Base-by-base conservation (phyloP, 441 rosid species). In the Bocquillonia castaneifolia region DNA sequence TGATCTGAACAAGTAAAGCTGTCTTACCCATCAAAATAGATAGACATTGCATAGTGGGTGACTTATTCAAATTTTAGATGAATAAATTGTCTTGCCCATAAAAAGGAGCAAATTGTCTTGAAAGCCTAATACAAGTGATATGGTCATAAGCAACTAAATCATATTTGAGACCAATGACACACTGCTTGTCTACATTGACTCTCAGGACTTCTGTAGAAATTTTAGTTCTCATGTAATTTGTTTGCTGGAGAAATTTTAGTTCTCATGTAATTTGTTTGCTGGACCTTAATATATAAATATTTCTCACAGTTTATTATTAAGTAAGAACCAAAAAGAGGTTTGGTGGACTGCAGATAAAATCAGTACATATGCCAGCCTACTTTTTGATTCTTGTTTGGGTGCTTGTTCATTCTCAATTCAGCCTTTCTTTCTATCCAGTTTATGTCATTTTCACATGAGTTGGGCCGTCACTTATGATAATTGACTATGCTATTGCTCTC, bases 171-270 rank as follows among this genome's bases (percentile, higher is more conserved):
- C 61, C 14, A 0, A 22, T 64, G n/a, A n/a, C 8, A 18, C 14
- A 26, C 3, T 50, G 52, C 10, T 53, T 53, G 20, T 2, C 15
- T 31, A 20, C 3, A 6, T 48, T 22, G 14, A 59, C 31, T 48
- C 47, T 3, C 17, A 56, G 20, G 40, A 56, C 23, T 1, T 64
- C 7, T 22, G 8, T 50, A 51, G 47, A 64, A 36, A 5, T 14
- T 63, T 61, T 18, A 20, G 47, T 59, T 47, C 48, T 63, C 12
- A 3, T 45, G 10, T 31, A 47, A 63, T 47, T 63, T 63, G 18
- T 63, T 63, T 44, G 23, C 52, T 62, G 66, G n/a, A n/a, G n/a
- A n/a, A n/a, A n/a, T n/a, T n/a, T n/a, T n/a, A n/a, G n/a, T n/a
- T n/a, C n/a, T n/a, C n/a, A n/a, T n/a, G n/a, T n/a, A n/a, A n/a